A percentile compares a stretch with the other conserved stretches of the same genome.
These are phyloP conservation scores for Arctium lappa DNA, from an alignment of 129 eudicot species.

Conservation along the genomic window DNA sequence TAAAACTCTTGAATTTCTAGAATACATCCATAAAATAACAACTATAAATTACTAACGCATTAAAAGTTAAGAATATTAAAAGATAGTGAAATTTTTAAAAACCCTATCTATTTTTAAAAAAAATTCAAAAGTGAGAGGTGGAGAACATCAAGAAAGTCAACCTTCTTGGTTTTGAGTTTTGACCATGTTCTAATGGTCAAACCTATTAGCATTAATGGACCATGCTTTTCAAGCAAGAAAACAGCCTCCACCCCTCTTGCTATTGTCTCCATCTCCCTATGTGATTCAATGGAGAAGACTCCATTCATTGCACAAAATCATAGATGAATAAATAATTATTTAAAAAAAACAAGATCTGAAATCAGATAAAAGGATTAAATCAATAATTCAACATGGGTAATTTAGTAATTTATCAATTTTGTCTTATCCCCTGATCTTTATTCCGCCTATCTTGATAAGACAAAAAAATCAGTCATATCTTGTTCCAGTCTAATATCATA, in stretches of 20 bases:
- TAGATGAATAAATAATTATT: too few species aligned
- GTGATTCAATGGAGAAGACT: background rate
- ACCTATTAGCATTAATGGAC: background rate
- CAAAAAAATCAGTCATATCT: background rate
- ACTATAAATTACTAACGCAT: too few species aligned
- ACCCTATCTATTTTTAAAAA: background rate
- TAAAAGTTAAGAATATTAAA: too few species aligned
- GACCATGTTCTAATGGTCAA: background rate
- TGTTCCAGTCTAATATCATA: background rate
- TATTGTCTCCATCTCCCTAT: background rate
- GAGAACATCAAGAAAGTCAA: background rate
- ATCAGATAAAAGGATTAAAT: too few species aligned
- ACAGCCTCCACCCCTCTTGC: background rate
- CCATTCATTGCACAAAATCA: background rate
- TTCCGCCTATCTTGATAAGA: too few species aligned
- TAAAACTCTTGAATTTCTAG: background rate
- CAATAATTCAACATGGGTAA: background rate
- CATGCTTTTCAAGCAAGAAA: background rate
- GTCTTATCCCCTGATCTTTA: background rate
- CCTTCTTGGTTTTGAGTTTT: slow-evolving; percentile 7
- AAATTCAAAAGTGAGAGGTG: background rate
- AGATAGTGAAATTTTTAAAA: background rate
- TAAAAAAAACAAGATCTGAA: too few species aligned
- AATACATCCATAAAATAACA: background rate
- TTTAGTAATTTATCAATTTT: background rate